A percentile compares a stretch with the other conserved stretches of the same genome.
Conservation (phyloP, 2,329 filamentous ascomycete species). For the Sporothrix protearum region DNA sequence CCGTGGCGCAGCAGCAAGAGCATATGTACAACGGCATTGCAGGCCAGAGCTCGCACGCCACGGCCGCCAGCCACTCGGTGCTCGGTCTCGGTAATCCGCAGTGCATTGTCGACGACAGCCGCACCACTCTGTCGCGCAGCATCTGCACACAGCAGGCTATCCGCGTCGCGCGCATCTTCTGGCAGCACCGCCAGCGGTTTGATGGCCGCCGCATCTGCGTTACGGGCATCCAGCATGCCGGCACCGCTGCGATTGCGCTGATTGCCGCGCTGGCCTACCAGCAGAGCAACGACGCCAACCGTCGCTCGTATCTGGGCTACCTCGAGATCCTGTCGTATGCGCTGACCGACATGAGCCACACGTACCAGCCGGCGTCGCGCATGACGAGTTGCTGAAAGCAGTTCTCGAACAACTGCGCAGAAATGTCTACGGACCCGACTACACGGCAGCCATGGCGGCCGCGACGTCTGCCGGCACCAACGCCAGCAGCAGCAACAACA, state of each 20-base stretch:
- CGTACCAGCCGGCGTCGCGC: conserved; percentile 51
- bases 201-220: conserved; percentile 50
- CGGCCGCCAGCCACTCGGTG: conserved; percentile 27
- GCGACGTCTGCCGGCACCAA: conserved; percentile 7
- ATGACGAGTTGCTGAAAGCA: conserved; percentile 52
- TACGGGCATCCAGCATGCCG: conserved; percentile 52
- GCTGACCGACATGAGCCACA: conserved; percentile 50
- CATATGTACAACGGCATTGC: conserved; percentile 2
- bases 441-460: conserved; percentile 12
- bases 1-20: neutral
- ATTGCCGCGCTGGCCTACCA: conserved; percentile 46
- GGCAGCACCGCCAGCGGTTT: conserved; percentile 52
- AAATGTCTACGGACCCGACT: conserved; percentile 30
- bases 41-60: neutral
- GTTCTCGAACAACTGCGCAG: conserved; percentile 48
- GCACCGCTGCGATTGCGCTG: conserved; percentile 52
- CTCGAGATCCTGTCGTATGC: conserved; percentile 52
- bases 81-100: conserved; percentile 36
- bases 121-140: conserved; percentile 46
- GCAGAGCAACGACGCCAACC: conserved; percentile 37
- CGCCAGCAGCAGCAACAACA: too few species aligned
- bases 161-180: conserved; percentile 51
- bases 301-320: conserved; percentile 43
- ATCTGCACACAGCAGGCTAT: conserved; percentile 56
- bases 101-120: conserved; percentile 40